phyloP scores from a whole-genome alignment of 371 early-diverging fungal species.

The Apophysomyces sp. region DNA sequence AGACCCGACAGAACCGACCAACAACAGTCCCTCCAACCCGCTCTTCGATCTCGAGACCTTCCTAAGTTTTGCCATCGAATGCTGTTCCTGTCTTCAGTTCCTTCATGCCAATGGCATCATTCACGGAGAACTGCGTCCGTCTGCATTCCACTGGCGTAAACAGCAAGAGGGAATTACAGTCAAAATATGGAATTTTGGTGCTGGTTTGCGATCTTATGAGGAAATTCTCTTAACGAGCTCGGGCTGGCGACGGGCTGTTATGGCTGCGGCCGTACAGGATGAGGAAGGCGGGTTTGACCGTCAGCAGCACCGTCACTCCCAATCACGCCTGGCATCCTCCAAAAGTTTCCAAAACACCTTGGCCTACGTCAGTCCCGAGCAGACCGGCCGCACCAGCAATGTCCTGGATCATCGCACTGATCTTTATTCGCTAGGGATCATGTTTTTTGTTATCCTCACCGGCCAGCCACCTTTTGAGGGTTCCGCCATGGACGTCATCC shows the following conservation, averaged over 20 bases:
- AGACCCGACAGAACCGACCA: not conserved
- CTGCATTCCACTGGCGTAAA: constrained; percentile 26
- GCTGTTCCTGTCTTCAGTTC: constrained; percentile 41
- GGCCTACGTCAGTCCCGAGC: constrained; percentile 47
- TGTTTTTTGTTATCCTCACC: constrained; percentile 51
- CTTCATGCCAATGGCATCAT: constrained; percentile 39
- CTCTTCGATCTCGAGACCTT: constrained; percentile 21
- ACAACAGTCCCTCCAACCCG: not conserved
- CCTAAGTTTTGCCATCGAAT: constrained; percentile 33
- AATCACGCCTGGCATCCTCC: not conserved
- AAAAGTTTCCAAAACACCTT: constrained; percentile 35
- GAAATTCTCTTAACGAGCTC: constrained; percentile 37
- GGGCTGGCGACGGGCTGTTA: constrained; percentile 28
- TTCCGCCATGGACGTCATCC: constrained; percentile 53
- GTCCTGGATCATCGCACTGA: constrained; percentile 58
- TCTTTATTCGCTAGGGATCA: constrained; percentile 54
- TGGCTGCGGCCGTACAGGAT: constrained; percentile 9
- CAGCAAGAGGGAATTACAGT: constrained; percentile 9
- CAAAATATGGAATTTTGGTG: constrained; percentile 43
- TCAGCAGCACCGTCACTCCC: not conserved
- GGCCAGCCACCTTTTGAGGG: constrained; percentile 47
- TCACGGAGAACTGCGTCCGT: constrained; percentile 41
- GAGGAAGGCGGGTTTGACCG: constrained; percentile 13
- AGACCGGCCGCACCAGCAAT: constrained; percentile 59
- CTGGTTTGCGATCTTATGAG: constrained; percentile 37